These are phyloP conservation scores for Fusarium multiceps DNA, from an alignment of 2,329 filamentous ascomycete species.

Conservation along the genomic window DNA sequence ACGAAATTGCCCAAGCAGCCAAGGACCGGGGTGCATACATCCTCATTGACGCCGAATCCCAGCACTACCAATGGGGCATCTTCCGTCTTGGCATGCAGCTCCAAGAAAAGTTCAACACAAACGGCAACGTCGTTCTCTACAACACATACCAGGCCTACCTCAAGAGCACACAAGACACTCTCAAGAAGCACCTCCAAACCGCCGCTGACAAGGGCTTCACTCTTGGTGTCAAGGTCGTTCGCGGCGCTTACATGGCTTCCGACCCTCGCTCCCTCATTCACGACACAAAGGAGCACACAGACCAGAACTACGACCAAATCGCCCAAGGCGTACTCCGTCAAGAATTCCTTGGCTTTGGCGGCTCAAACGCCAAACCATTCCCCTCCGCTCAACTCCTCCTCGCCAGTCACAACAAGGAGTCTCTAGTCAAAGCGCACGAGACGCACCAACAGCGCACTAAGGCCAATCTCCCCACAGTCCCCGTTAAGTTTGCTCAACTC, in stretches of 20 bases:
- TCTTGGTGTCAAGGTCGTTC: conserved; percentile 66
- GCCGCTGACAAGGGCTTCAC: conserved; percentile 61
- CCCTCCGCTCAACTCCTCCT: conserved; percentile 62
- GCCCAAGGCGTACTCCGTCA: conserved; percentile 59
- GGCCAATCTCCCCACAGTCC: conserved; percentile 47
- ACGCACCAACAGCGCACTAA: conserved; percentile 57
- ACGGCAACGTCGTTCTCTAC: conserved; percentile 52
- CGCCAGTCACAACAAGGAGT: conserved; percentile 63
- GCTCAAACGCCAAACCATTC: conserved; percentile 49
- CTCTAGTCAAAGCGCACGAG: conserved; percentile 55
- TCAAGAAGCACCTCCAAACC: conserved; percentile 58
- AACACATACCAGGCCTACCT: conserved; percentile 70
- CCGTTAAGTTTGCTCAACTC: conserved; percentile 63
- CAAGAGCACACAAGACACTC: conserved; percentile 56
- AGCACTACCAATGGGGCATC: conserved; percentile 57
- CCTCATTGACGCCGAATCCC: conserved; percentile 60
- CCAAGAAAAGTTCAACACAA: conserved; percentile 55
- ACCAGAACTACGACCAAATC: conserved; percentile 62
- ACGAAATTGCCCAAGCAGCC: conserved; percentile 54
- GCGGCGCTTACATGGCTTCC: conserved; percentile 65
- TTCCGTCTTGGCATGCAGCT: conserved; percentile 49
- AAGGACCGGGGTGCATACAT: conserved; percentile 55
- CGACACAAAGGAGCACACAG: conserved; percentile 64
- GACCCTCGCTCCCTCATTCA: conserved; percentile 64
- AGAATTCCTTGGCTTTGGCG: conserved; percentile 58